Evolutionary conservation across 1,284 basidiomycete species (phyloP), one percentile per base, ranked within the genome.

Genomic region (Cutaneotrichosporon daszewskae): DNA sequence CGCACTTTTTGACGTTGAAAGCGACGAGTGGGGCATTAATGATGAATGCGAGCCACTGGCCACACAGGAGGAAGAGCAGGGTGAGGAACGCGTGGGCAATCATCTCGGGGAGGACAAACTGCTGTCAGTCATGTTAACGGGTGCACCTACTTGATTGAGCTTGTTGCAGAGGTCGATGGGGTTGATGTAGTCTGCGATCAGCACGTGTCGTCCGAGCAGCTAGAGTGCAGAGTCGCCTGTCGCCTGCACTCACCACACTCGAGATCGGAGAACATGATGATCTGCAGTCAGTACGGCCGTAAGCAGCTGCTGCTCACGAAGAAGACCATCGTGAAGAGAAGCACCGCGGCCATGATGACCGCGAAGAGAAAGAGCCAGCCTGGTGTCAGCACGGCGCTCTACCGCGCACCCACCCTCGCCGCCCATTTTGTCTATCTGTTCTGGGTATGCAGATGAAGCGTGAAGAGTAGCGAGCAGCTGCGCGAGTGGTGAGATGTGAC

Each of bases 81-180:
- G 87, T 83, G 63, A 96, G 80, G 77, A 88, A 85, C 4, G 88
- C 91, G 70, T 99, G 95, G 33, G 87, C 87, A 50, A 82, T 81
- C 77, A 95, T 92, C 77, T 99, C 94, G 37, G 94, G 94, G 16
- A 98, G 78, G 36, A 97, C 91, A 69, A 99, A 98, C 91, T 98
- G 64, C 4, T 33, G 32, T 45, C 32, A 40, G 36, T 16, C 24
- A 5, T 6, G 14, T n/a, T 23, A 22, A 25, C 7, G 33, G 47
- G 25, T 17, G 55, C 41, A 12, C 25, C 10, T 54, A 95, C 94
- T 75, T 94, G 88, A 72, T 98, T 99, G 64, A 99, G 84, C 77
- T 97, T 97, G 77, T 97, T 97, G 77, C 95, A 98, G 28, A 98
- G 83, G 74, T 99, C 94, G 81, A 98, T 97, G 44, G 94, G 94